phyloP scores from a whole-genome alignment of 441 rosid genomes.

The Mallotus repandus region DNA sequence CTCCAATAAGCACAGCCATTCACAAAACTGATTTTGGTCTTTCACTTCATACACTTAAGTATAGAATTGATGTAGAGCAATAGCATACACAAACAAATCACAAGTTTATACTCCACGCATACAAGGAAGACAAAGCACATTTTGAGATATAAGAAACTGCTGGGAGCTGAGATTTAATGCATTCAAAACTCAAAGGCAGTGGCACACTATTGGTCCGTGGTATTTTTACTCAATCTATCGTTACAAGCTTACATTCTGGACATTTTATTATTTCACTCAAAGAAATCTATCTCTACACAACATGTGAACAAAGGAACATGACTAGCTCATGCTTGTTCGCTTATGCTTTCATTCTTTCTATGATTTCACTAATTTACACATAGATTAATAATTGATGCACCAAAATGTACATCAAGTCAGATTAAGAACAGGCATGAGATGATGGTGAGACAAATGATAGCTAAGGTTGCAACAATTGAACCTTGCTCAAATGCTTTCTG shows the following conservation, averaged over 20 bases:
- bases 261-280: background rate
- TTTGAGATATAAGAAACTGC: background rate
- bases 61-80: background rate
- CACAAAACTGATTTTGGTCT: background rate
- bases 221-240: background rate
- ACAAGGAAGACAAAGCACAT: background rate
- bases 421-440: constrained; percentile 59
- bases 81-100: background rate
- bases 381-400: background rate
- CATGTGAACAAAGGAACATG: background rate
- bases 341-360: constrained; percentile 19
- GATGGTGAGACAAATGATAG: constrained; percentile 48
- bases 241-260: background rate
- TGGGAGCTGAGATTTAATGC: background rate
- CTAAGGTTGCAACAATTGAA: constrained; percentile 75
- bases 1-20: too few relatives aligned
- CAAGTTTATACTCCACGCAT: background rate
- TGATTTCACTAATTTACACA: constrained; percentile 33
- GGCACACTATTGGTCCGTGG: background rate
- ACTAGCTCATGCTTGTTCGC: constrained; percentile 9
- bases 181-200: background rate
- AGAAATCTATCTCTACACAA: background rate
- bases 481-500: constrained; percentile 72
- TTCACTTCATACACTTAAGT: background rate
- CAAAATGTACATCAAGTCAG: constrained; percentile 30